Base-by-base conservation (phyloP, 805 yeast species). In the Blastobotrys peoriensis region DNA sequence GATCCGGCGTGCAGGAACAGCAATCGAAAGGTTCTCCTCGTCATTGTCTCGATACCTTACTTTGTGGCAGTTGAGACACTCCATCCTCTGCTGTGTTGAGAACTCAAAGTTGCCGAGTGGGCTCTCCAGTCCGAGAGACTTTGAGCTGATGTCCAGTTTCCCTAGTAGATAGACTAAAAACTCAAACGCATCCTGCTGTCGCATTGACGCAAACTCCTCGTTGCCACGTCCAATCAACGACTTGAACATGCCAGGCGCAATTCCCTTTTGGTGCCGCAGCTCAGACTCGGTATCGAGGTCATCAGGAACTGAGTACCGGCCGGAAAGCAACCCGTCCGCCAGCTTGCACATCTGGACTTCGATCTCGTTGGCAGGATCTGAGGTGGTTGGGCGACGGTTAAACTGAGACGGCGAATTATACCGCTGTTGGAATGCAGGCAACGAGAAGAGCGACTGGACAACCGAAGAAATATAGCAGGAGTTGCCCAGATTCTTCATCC, bases 121-220 rank as follows among this genome's bases (percentile, higher is more conserved):
- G 21, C 67, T 66, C 0, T 50, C 51, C 9, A 28, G 20, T 5
- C 38, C 48, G 5, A 23, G 15, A 6, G 45, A 40, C 35, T 46
- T 47, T 9, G 41, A 45, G 20, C 42, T 45, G 15, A 54, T 48
- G 6, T 53, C 52, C 21, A 88, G 62, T 50, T 76, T 73, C 45
- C 81, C 83, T 22, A 81, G 57, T 5, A 91, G 62, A 59, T 79
- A 83, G 3, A 77, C 64, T 64, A 88, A 75, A 59, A 88, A 93
- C 62, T 93, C 98, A 68, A 81, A 84, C 0, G 98, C 93, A 67
- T 93, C 99, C 62, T 93, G 98, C 60, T 93, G 99, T 54, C 80
- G 78, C 73, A 81, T 85, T 0, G 95, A 81, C 37, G 81, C 71
- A 55, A 93, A 93, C 57, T 93, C 98, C 15, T 71, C 70, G 61